A percentile compares a stretch with the other conserved stretches of the same genome.
phyloP scores from a whole-genome alignment of 768 basidiomycete species.

The Leccinum rimulosum region DNA sequence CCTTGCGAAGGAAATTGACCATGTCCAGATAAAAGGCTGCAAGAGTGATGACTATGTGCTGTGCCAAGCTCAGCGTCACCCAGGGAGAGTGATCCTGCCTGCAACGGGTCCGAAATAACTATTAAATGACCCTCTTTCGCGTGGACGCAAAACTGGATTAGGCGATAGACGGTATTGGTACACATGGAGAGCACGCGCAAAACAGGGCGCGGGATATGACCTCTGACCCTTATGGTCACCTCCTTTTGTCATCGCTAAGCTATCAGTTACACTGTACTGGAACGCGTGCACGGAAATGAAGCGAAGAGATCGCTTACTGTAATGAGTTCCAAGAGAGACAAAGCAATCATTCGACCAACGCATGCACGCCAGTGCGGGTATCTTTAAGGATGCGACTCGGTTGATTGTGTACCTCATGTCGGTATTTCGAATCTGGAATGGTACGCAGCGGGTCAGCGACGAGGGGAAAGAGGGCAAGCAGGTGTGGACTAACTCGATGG shows the following conservation, averaged over 20 bases:
- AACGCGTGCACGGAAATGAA: background rate
- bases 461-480: background rate
- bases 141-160: background rate
- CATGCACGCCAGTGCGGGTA: constrained; percentile 35
- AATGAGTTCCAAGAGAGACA: background rate
- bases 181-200: constrained; percentile 6
- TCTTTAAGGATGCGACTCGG: constrained; percentile 43
- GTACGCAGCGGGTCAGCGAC: background rate
- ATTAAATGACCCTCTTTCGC: background rate
- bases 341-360: constrained; percentile 40
- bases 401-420: constrained; percentile 38
- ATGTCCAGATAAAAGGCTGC: background rate
- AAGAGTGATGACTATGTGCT: too few relatives aligned
- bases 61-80: too few relatives aligned
- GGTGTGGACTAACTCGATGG: background rate
- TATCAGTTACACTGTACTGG: constrained; percentile 12
- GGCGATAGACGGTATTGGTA: constrained; percentile 7
- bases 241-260: background rate
- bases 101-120: background rate
- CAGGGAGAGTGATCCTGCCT: background rate
- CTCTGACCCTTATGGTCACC: background rate
- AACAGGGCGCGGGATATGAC: background rate
- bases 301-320: constrained; percentile 15
- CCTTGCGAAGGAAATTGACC: background rate
- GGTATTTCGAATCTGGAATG: constrained; percentile 28